These are phyloP conservation scores for Melianthus villosus DNA, from an alignment of 441 rosid species.

Conservation along the genomic window DNA sequence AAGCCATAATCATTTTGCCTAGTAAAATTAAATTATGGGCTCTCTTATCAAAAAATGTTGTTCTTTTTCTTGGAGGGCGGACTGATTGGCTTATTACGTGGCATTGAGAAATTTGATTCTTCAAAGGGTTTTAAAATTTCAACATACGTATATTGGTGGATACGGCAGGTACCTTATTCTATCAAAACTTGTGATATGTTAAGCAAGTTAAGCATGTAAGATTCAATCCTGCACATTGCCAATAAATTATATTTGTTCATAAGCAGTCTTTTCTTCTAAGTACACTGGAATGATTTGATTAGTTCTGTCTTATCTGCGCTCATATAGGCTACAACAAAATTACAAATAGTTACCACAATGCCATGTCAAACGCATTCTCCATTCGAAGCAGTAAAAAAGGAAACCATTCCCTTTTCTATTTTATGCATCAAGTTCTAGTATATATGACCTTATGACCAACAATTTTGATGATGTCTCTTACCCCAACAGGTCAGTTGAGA, in stretches of 20 bases:
- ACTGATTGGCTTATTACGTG: slow-evolving; percentile 73
- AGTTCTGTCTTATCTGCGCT: no score
- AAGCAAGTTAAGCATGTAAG: not conserved
- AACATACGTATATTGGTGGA: slow-evolving; percentile 98
- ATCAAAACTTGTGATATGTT: not conserved
- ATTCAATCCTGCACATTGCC: not conserved
- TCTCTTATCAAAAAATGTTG: not conserved
- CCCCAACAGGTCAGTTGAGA: no score
- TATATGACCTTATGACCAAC: not conserved
- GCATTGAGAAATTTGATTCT: slow-evolving; percentile 88
- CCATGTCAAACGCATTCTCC: no score
- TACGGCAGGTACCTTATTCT: slow-evolving; percentile 57
- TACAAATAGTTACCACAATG: no score
- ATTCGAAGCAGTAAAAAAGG: no score
- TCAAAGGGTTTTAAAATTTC: slow-evolving; percentile 89
- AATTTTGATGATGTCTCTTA: not conserved
- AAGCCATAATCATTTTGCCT: not conserved
- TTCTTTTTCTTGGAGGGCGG: slow-evolving; percentile 49
- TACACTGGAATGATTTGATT: no score
- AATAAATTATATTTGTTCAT: not conserved
- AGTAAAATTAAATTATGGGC: no score
- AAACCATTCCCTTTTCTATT: no score
- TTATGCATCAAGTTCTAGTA: no score
- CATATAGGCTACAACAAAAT: no score
- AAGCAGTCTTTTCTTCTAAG: no score